Base-by-base conservation (phyloP, 1,284 basidiomycete species). In the Tylopilus sp. region DNA sequence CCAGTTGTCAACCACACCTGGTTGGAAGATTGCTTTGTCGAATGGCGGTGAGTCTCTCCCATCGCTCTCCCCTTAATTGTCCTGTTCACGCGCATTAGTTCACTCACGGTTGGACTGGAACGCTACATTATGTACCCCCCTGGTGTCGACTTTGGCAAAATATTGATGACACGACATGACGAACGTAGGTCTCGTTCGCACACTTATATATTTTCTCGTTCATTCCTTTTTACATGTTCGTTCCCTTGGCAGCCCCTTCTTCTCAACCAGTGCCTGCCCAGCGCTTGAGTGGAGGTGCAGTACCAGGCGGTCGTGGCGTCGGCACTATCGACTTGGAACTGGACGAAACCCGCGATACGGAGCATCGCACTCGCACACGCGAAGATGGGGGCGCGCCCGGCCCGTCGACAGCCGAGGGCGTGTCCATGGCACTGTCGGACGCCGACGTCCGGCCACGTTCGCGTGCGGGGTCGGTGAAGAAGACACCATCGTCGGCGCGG, bases 1-100 rank as follows among this genome's bases (percentile, higher is more conserved):
- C 88, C 91, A 0, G 76, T 94, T 53, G 88, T 95, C 14, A 94
- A 94, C 60, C 94, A 96, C 62, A 77, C 81, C 0, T 96, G 92
- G 90, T 77, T 96, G 7, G 93, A 95, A 66, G 90, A 92, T 57
- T 94, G 90, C 67, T 90, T 93, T 62, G 70, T 83, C 19, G 78
- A 84, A 45, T 94, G 92, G 92, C 76, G 57, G 68, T 68, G 37
- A 44, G 63, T 37, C 2, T 17, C 9, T 28, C 9, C 22, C 4
- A 4, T 33, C 24, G 1, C 8, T 24, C 13, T 14, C 11, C 15
- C 22, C n/a, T 2, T 39, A 10, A n/a, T 36, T 2, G 10, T 48
- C 35, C 3, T 36, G 7, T 40, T 57, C 35, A 59, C 40, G 7
- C 24, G 3, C 4, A 31, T 15, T 7, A 54, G 78, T n/a, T 75